Conservation (phyloP, 768 basidiomycete genomes). For the Russula dissimulans region DNA sequence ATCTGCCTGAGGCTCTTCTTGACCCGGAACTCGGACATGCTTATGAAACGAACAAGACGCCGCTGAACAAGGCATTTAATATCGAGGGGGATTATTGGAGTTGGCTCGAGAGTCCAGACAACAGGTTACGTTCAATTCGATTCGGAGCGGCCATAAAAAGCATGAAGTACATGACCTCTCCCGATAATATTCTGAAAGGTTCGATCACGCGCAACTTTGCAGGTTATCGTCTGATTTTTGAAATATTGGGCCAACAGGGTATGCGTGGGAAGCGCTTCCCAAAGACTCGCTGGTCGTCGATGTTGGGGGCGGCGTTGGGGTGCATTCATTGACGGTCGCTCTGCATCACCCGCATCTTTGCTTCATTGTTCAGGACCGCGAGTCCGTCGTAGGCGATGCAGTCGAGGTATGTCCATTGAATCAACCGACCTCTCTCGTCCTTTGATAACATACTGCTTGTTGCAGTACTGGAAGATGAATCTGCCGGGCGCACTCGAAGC, state of each 20-base stretch:
- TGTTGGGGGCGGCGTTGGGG: slow-evolving; percentile 28
- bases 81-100: background rate
- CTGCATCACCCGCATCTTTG: slow-evolving; percentile 21
- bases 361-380: slow-evolving; percentile 27
- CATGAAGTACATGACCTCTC: background rate
- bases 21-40: slow-evolving; percentile 10
- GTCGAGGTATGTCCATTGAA: slow-evolving; percentile 9
- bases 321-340: slow-evolving; percentile 21
- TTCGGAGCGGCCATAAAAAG: slow-evolving; percentile 9
- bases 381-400: slow-evolving; percentile 21
- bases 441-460: background rate
- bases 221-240: background rate
- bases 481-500: slow-evolving; percentile 20
- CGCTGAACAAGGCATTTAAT: slow-evolving; percentile 6
- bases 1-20: slow-evolving; percentile 22
- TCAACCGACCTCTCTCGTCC: no score
- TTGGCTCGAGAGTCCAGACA: slow-evolving; percentile 3
- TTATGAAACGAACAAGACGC: background rate
- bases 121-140: background rate
- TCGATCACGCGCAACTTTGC: background rate
- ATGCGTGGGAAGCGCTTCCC: slow-evolving; percentile 23
- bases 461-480: slow-evolving; percentile 21
- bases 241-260: slow-evolving; percentile 20
- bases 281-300: slow-evolving; percentile 26
- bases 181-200: background rate